Conservation (phyloP, 768 basidiomycete species). For the Boletales sp. region DNA sequence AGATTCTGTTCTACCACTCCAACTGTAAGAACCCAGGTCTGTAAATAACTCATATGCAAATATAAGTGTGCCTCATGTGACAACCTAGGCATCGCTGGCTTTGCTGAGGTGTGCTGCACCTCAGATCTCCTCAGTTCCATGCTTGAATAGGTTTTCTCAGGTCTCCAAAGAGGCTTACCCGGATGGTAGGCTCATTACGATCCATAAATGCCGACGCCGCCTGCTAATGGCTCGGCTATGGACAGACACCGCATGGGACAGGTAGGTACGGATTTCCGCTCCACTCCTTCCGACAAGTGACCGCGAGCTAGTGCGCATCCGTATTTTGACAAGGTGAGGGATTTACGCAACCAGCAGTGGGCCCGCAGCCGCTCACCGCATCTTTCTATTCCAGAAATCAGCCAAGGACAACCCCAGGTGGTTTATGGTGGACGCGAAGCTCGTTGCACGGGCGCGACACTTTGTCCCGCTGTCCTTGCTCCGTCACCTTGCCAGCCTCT, state of each 20-base stretch:
- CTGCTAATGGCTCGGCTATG: conserved; percentile 3
- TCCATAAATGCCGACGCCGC: conserved; percentile 2
- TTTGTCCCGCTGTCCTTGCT: conserved; percentile 80
- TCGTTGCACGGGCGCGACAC: conserved; percentile 58
- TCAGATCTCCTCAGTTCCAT: not conserved
- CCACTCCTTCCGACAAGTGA: conserved; percentile 4
- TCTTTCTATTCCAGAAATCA: conserved; percentile 56
- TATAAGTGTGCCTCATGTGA: conserved; percentile 5
- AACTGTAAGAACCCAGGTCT: conserved; percentile 80
- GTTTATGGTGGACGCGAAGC: conserved; percentile 88
- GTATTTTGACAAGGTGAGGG: conserved; percentile 68
- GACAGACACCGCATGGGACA: conserved; percentile 87
- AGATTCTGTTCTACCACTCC: conserved; percentile 87
- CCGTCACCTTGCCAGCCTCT: conserved; percentile 51
- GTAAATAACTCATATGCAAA: conserved; percentile 6
- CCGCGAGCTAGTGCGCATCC: conserved; percentile 55
- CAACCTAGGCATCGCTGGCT: conserved; percentile 65
- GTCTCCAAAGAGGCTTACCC: conserved; percentile 85
- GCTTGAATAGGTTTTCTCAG: conserved; percentile 32
- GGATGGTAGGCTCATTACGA: conserved; percentile 57
- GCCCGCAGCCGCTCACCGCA: not conserved
- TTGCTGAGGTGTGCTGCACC: conserved; percentile 61
- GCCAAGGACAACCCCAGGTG: conserved; percentile 74
- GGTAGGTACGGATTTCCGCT: conserved; percentile 41
- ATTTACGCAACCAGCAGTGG: not conserved